phyloP scores from a whole-genome alignment of 2,329 filamentous ascomycete species.

The Dothidotthia symphoricarpi region DNA sequence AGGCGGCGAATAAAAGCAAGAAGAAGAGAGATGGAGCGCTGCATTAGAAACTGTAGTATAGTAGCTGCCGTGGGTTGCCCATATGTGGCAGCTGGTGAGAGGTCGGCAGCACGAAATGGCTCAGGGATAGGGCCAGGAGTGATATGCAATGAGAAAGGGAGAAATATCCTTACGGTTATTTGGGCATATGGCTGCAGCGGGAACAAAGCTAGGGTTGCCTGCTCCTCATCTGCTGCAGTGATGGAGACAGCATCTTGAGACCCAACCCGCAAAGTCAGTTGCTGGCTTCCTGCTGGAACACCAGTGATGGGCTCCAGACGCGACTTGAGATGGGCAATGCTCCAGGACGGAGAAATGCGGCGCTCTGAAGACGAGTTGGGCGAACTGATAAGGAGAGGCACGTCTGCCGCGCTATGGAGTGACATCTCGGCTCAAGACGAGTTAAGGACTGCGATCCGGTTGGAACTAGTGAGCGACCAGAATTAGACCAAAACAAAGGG shows the following conservation, averaged over 20 bases:
- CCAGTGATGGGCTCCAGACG: slow-evolving; percentile 94
- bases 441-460: slow-evolving; percentile 1
- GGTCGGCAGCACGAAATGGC: slow-evolving; percentile 12
- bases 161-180: slow-evolving; percentile 65
- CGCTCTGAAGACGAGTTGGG: slow-evolving; percentile 81
- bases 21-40: slow-evolving; percentile 5
- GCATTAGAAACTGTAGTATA: slow-evolving; percentile 7
- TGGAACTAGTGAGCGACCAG: slow-evolving; percentile 11
- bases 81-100: slow-evolving; percentile 35
- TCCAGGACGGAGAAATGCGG: slow-evolving; percentile 89
- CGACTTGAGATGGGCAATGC: slow-evolving; percentile 74
- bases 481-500: slow-evolving; percentile 12
- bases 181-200: slow-evolving; percentile 72
- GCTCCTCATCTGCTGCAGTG: slow-evolving; percentile 71
- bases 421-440: slow-evolving; percentile 24
- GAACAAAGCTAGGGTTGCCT: slow-evolving; percentile 62
- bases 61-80: slow-evolving; percentile 9
- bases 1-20: slow-evolving; percentile 15
- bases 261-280: slow-evolving; percentile 67
- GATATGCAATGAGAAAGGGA: slow-evolving; percentile 16
- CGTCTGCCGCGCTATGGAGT: slow-evolving; percentile 60
- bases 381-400: slow-evolving; percentile 72
- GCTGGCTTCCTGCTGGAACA: slow-evolving; percentile 77
- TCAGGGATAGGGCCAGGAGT: slow-evolving; percentile 16
- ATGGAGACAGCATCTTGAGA: slow-evolving; percentile 64